phyloP scores from a whole-genome alignment of 805 yeast species.

The Candida verbasci region DNA sequence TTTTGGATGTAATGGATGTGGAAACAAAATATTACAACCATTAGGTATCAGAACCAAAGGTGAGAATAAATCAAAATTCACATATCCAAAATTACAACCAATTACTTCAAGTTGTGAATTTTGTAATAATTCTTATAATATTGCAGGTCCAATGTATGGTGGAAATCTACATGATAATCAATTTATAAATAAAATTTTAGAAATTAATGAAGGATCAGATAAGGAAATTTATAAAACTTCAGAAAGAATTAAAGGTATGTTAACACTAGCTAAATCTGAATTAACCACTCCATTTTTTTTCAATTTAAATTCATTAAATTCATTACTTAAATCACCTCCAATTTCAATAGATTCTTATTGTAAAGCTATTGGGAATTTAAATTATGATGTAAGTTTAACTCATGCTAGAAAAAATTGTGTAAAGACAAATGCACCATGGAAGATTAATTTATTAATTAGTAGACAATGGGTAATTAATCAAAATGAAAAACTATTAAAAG shows the following conservation, averaged over 20 bases:
- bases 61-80: constrained; percentile 51
- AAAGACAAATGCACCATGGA: constrained; percentile 90
- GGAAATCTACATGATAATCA: constrained; percentile 65
- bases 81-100: constrained; percentile 47
- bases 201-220: constrained; percentile 37
- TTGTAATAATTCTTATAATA: constrained; percentile 67
- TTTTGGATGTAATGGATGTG: constrained; percentile 86
- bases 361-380: constrained; percentile 75
- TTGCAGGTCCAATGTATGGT: constrained; percentile 95
- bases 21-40: constrained; percentile 63
- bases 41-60: constrained; percentile 67
- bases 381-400: constrained; percentile 77
- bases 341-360: constrained; percentile 70
- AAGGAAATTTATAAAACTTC: constrained; percentile 67
- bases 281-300: constrained; percentile 70
- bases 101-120: constrained; percentile 55
- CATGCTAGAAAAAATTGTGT: constrained; percentile 84
- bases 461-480: constrained; percentile 49
- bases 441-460: constrained; percentile 67
- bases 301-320: constrained; percentile 71
- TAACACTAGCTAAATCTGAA: constrained; percentile 76
- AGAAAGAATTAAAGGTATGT: constrained; percentile 85
- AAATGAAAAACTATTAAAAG: constrained; percentile 24
- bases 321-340: constrained; percentile 74
- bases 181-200: constrained; percentile 62